phyloP scores from a whole-genome alignment of 2,329 filamentous ascomycete species.

The Pseudonectria foliicola region DNA sequence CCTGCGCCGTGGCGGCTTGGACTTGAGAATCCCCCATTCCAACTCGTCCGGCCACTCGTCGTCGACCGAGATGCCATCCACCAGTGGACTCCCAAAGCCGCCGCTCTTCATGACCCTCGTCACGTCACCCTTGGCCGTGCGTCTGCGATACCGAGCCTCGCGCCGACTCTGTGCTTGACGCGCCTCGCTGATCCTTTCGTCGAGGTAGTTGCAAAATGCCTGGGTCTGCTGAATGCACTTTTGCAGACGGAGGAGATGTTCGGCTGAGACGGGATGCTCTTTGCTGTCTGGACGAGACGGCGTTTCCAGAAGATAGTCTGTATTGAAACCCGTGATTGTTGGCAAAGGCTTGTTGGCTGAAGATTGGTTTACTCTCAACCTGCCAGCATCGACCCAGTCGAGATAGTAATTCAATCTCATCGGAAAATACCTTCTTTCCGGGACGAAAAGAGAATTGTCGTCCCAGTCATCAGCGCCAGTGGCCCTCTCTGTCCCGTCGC shows the following conservation, averaged over 20 bases:
- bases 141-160: conserved; percentile 1
- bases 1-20: conserved; percentile 1
- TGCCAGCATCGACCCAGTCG: too few species aligned
- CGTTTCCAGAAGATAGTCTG: neutral
- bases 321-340: neutral
- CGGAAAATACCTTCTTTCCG: too few species aligned
- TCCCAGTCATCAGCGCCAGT: too few species aligned
- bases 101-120: conserved; percentile 12
- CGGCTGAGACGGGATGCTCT: conserved; percentile 1
- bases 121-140: neutral
- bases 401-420: too few species aligned
- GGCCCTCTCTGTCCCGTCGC: too few species aligned
- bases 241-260: conserved; percentile 5
- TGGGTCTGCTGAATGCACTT: conserved; percentile 5
- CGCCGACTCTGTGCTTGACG: conserved; percentile 2
- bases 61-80: conserved; percentile 8
- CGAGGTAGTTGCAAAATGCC: conserved; percentile 4
- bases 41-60: conserved; percentile 9
- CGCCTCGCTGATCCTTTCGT: conserved; percentile 1
- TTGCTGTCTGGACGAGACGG: neutral
- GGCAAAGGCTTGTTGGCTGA: too few species aligned
- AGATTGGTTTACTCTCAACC: too few species aligned
- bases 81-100: conserved; percentile 17
- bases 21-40: conserved; percentile 9
- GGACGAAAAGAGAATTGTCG: too few species aligned